Evolutionary conservation across 2,329 filamentous ascomycete species (phyloP).

Genomic region (Colletotrichum phormii): DNA sequence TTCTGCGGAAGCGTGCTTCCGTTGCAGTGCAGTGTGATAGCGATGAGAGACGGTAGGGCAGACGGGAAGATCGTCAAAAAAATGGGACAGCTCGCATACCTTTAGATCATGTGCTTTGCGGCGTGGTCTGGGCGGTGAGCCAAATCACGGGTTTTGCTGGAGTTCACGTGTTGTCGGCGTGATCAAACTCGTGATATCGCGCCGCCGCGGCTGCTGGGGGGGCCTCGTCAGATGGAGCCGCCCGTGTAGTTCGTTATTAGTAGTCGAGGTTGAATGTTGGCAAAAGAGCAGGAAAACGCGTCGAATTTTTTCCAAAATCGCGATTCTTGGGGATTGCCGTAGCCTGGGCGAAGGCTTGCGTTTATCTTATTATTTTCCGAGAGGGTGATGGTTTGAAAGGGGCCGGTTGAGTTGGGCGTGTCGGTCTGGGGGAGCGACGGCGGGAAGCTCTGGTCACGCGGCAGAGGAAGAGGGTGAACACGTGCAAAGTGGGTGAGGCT

Average conservation of each 20-base stretch:
- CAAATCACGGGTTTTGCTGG: conserved; percentile 57
- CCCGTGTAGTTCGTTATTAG: conserved; percentile 31
- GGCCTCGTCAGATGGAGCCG: conserved; percentile 31
- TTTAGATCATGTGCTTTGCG: conserved; percentile 58
- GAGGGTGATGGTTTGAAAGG: background rate
- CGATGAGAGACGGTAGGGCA: conserved; percentile 10
- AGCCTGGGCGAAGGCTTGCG: conserved; percentile 18
- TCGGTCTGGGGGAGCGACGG: conserved; percentile 28
- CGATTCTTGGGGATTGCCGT: conserved; percentile 17
- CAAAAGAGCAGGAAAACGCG: background rate
- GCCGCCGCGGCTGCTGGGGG: conserved; percentile 40
- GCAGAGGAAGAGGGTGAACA: conserved; percentile 51
- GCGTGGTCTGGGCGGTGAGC: conserved; percentile 38
- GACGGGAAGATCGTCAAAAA: conserved; percentile 29
- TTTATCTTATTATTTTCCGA: conserved; percentile 32
- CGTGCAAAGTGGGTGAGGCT: conserved; percentile 53
- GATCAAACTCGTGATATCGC: conserved; percentile 63
- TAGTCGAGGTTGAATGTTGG: conserved; percentile 17
- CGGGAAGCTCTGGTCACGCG: conserved; percentile 49
- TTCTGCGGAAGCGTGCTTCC: background rate
- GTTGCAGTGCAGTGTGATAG: conserved; percentile 25
- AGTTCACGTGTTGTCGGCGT: conserved; percentile 47
- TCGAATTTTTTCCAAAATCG: conserved; percentile 21
- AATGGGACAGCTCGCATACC: conserved; percentile 49
- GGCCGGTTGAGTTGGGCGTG: conserved; percentile 28